Percentiles rank a stretch among this genome's conserved stretches.
Evolutionary conservation across 306 rosid genomes (phyloP).

Genomic region (Cucurbita moschata): DNA sequence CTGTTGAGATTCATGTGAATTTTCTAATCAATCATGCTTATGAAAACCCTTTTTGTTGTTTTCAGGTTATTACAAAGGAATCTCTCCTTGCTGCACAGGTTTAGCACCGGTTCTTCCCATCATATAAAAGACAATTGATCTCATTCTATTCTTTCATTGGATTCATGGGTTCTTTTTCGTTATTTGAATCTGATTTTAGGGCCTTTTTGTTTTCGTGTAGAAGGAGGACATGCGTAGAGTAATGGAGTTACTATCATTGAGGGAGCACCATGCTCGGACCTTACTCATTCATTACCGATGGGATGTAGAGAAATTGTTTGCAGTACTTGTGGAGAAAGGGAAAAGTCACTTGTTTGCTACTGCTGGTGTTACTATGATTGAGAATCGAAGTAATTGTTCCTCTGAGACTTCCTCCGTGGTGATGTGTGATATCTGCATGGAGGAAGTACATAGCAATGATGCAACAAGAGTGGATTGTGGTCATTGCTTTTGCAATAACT

Average conservation of each 20-base stretch:
- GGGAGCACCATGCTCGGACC: conserved; percentile 75
- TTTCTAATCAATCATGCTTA: conserved; percentile 4
- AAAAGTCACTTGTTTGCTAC: conserved; percentile 33
- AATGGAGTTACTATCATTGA: conserved; percentile 60
- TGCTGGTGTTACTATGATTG: conserved; percentile 65
- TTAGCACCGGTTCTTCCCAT: not conserved
- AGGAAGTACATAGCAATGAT: conserved; percentile 43
- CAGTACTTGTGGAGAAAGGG: conserved; percentile 60
- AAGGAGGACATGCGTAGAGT: conserved; percentile 76
- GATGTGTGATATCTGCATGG: conserved; percentile 68
- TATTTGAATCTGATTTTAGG: conserved; percentile 9
- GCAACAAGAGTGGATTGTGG: conserved; percentile 83
- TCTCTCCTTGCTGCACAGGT: conserved; percentile 81
- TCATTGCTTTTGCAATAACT: conserved; percentile 79
- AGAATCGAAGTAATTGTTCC: conserved; percentile 19
- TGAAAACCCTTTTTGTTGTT: conserved; percentile 2
- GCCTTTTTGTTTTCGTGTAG: conserved; percentile 23
- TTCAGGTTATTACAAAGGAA: conserved; percentile 68
- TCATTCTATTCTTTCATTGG: not conserved
- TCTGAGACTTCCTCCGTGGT: conserved; percentile 17
- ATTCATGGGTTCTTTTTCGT: not conserved
- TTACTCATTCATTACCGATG: conserved; percentile 74
- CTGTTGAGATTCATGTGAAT: not conserved
- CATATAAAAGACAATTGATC: not conserved
- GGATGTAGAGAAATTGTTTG: conserved; percentile 69